These are phyloP conservation scores for Cladophialophora yegresii DNA, from an alignment of 2,329 filamentous ascomycete genomes.

Conservation along the genomic window DNA sequence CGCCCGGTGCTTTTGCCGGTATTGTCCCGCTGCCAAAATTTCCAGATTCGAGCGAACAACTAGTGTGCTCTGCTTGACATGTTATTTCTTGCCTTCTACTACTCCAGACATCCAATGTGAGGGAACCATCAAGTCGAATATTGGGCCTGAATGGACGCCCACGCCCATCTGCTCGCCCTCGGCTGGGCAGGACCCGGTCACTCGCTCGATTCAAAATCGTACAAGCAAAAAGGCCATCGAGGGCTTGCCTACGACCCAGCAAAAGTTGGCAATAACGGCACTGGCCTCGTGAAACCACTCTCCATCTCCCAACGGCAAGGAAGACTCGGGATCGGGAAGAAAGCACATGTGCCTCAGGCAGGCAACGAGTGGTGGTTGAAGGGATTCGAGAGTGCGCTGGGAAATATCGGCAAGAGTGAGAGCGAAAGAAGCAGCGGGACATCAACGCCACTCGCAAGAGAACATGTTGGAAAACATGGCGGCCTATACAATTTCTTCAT, in stretches of 20 bases:
- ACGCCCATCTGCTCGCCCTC: slow-evolving; percentile 77
- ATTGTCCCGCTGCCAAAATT: slow-evolving; percentile 7
- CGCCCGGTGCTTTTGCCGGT: neutral
- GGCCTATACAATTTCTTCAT: slow-evolving; percentile 83
- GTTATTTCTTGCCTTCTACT: neutral
- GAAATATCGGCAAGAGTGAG: slow-evolving; percentile 57
- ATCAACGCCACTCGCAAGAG: slow-evolving; percentile 52
- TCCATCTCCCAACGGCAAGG: slow-evolving; percentile 79
- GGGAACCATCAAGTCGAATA: neutral
- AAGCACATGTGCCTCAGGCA: slow-evolving; percentile 63
- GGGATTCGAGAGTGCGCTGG: slow-evolving; percentile 85
- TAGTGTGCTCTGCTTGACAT: neutral
- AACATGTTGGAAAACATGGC: slow-evolving; percentile 48
- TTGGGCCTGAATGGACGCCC: slow-evolving; percentile 70
- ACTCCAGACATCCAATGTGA: neutral
- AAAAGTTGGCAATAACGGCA: slow-evolving; percentile 45
- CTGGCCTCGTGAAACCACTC: slow-evolving; percentile 79
- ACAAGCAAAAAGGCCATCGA: slow-evolving; percentile 46
- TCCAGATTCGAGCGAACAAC: neutral
- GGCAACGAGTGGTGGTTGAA: slow-evolving; percentile 96
- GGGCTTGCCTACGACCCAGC: slow-evolving; percentile 42
- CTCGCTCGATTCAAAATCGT: slow-evolving; percentile 68
- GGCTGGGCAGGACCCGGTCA: slow-evolving; percentile 90
- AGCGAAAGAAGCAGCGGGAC: slow-evolving; percentile 59
- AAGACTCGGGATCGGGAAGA: slow-evolving; percentile 74